Conservation (phyloP, 768 basidiomycete species). For the Amanita thiersii region DNA sequence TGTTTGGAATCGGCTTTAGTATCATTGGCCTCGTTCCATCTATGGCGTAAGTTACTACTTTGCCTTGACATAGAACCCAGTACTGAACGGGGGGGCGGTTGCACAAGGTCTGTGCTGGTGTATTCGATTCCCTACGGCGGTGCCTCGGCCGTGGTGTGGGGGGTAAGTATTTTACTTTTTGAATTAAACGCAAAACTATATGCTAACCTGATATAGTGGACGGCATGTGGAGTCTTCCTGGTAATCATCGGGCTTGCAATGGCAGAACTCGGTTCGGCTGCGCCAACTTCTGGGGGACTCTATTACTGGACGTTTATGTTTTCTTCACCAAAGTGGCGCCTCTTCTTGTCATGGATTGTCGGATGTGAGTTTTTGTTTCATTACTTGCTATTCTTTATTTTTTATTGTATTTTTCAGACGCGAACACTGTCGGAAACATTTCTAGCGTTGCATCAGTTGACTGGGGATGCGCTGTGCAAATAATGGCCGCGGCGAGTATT, state of each 20-base stretch:
- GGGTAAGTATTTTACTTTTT: conserved; percentile 32
- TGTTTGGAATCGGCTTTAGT: conserved; percentile 63
- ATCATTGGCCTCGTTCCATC: conserved; percentile 63
- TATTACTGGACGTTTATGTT: conserved; percentile 48
- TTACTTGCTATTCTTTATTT: not conserved
- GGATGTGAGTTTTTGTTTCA: conserved; percentile 32
- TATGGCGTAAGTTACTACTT: conserved; percentile 29
- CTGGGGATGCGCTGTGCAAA: conserved; percentile 58
- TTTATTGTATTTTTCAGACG: conserved; percentile 21
- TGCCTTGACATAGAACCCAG: too few species aligned
- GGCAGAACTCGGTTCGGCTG: conserved; percentile 64
- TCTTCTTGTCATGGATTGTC: conserved; percentile 44
- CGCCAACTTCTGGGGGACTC: conserved; percentile 64
- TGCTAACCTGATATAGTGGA: conserved; percentile 60
- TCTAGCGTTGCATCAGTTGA: conserved; percentile 49
- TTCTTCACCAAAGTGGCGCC: conserved; percentile 33
- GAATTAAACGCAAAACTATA: too few species aligned
- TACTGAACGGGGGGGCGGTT: not conserved
- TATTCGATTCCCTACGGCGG: conserved; percentile 65
- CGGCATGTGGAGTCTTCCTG: conserved; percentile 55
- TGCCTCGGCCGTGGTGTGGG: conserved; percentile 68
- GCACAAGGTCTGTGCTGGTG: conserved; percentile 28
- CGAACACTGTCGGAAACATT: conserved; percentile 44
- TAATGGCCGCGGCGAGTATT: conserved; percentile 59
- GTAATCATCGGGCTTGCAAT: conserved; percentile 56